Evolutionary conservation across 2,329 filamentous ascomycete species (phyloP), one percentile per base, ranked within the genome.

Genomic region (Aureobasidium sp.): DNA sequence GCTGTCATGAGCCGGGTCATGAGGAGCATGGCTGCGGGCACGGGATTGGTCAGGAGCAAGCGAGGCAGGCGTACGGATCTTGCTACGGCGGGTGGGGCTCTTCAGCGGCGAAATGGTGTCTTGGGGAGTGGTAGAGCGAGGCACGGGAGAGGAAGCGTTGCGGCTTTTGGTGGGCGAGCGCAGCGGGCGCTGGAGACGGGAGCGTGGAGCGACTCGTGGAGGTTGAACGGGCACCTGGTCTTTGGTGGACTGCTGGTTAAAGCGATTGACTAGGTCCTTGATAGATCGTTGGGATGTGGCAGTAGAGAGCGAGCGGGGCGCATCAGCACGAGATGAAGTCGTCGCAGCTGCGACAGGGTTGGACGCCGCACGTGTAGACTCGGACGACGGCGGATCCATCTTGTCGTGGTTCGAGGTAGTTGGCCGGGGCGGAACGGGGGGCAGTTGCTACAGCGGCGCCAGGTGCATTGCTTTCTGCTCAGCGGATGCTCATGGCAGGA

Each of bases 211-310:
- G 17, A 15, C 15, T 42, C 15, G 34, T 17, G 57, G 22, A 15
- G 62, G 60, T n/a, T 42, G 51, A 6, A 14, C 8, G 34, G 29
- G 42, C n/a, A 31, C 7, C 3, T 42, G n/a, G 31, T 58, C 55
- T 3, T 47, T 39, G 5, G 42, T 62, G 7, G 64, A 67, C 36
- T 65, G 63, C 70, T 87, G 84, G 73, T 93, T 89, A 75, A 93
- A 94, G 61, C 84, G 86, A 74, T 87, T 90, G 69, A 89, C 86
- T 65, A 94, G 79, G 70, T 94, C 89, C 75, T 87, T 90, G 67
- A 94, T 88, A 64, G 87, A 92, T n/a, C 85, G 80, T 67, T 87
- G 82, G 66, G 76, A 74, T 65, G 67, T 71, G 34, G 64, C 47
- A 34, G 70, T 69, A 17, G 70, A 68, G 25, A 71, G 66, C 29